These are phyloP conservation scores for Huntiella moniliformis DNA, from an alignment of 2,329 filamentous ascomycete genomes.

Conservation along the genomic window DNA sequence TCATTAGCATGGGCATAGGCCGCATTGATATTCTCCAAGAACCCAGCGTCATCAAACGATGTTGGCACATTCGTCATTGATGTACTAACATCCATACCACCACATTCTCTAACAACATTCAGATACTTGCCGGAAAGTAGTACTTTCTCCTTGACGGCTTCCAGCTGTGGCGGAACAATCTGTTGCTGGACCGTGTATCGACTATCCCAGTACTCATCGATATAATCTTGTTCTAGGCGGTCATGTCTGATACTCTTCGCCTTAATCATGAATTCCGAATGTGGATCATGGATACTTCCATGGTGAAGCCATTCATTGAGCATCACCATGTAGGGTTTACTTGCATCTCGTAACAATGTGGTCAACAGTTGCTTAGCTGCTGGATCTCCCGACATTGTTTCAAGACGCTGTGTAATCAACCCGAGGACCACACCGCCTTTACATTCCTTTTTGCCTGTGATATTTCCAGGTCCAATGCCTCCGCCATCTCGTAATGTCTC, in stretches of 20 bases:
- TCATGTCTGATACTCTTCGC: slow-evolving; percentile 90
- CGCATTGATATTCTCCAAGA: slow-evolving; percentile 86
- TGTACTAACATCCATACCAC: slow-evolving; percentile 84
- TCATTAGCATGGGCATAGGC: slow-evolving; percentile 93
- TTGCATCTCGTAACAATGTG: slow-evolving; percentile 67
- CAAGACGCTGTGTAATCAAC: slow-evolving; percentile 64
- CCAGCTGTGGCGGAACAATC: slow-evolving; percentile 79
- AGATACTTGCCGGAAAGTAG: slow-evolving; percentile 91
- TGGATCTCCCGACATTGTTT: slow-evolving; percentile 85
- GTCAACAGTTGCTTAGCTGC: slow-evolving; percentile 68
- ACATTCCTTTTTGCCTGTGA: slow-evolving; percentile 77
- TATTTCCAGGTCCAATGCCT: slow-evolving; percentile 57
- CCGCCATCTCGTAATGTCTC: slow-evolving; percentile 77
- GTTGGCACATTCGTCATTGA: slow-evolving; percentile 73
- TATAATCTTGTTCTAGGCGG: slow-evolving; percentile 85
- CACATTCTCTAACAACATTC: slow-evolving; percentile 93
- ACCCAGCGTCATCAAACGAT: slow-evolving; percentile 79
- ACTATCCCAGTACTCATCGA: slow-evolving; percentile 98
- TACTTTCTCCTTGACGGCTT: slow-evolving; percentile 83
- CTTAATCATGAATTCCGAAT: slow-evolving; percentile 84
- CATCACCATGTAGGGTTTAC: slow-evolving; percentile 92
- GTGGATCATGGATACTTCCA: slow-evolving; percentile 83
- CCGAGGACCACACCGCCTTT: slow-evolving; percentile 94
- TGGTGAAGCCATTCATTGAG: slow-evolving; percentile 97
- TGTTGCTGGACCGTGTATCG: slow-evolving; percentile 86